These are phyloP conservation scores for Piper betle DNA, from an alignment of 164 flowering plant species.

Conservation along the genomic window DNA sequence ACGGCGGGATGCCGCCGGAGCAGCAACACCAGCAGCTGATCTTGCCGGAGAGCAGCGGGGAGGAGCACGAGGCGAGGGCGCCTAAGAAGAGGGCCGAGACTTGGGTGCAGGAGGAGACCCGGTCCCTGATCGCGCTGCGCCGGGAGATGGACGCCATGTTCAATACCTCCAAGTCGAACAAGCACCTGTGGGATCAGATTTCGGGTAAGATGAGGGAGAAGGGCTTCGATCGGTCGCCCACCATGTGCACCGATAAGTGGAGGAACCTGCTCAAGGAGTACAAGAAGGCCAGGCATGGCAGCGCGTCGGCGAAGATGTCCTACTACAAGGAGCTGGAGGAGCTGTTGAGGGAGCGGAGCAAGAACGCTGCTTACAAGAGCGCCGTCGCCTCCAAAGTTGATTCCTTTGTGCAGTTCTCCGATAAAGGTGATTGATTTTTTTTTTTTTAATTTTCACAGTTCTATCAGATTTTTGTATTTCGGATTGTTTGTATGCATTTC, in stretches of 20 bases:
- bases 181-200: constrained; percentile 90
- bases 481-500: too few species aligned
- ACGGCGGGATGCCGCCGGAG: constrained; percentile 14
- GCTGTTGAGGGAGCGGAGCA: constrained; percentile 53
- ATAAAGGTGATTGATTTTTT: constrained; percentile 38
- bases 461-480: too few species aligned
- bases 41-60: constrained; percentile 47
- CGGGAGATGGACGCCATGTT: constrained; percentile 62
- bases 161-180: constrained; percentile 82
- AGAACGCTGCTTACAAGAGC: constrained; percentile 36
- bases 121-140: constrained; percentile 44
- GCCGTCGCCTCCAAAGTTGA: constrained; percentile 50
- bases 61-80: constrained; percentile 49
- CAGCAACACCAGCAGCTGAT: constrained; percentile 35
- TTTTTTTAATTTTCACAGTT: too few species aligned
- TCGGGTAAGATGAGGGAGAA: constrained; percentile 75
- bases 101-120: constrained; percentile 84
- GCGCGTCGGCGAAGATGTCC: constrained; percentile 61
- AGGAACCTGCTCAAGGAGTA: constrained; percentile 84
- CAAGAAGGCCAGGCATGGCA: constrained; percentile 67
- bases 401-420: constrained; percentile 64
- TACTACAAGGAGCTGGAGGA: constrained; percentile 85
- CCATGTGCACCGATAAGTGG: constrained; percentile 99
- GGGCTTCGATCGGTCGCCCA: constrained; percentile 78
- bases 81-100: constrained; percentile 93